Percentiles rank a stretch among this genome's conserved stretches.
These are phyloP conservation scores for Nakazawaea ernobii DNA, from an alignment of 805 yeast genomes.

Conservation along the genomic window DNA sequence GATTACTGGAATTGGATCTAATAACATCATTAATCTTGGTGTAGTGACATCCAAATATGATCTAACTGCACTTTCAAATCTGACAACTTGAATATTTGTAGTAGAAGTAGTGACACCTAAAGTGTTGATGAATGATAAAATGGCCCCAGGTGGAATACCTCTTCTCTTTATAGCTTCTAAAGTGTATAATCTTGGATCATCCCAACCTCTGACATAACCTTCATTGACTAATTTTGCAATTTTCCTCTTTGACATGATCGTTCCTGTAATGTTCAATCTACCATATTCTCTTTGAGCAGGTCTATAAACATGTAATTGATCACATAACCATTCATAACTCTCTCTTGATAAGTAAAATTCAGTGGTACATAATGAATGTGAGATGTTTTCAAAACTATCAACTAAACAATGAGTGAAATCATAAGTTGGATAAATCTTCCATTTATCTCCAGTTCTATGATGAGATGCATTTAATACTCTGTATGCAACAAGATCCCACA, in stretches of 20 bases:
- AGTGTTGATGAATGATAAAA: constrained; percentile 86
- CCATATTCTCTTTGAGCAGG: constrained; percentile 99
- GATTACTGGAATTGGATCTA: constrained; percentile 79
- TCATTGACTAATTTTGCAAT: constrained; percentile 88
- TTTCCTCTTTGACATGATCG: constrained; percentile 91
- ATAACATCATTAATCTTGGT: constrained; percentile 91
- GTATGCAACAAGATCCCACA: constrained; percentile 99
- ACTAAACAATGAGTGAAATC: constrained; percentile 99
- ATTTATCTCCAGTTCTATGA: constrained; percentile 93
- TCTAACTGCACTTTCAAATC: constrained; percentile 89
- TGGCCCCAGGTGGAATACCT: constrained; percentile 99
- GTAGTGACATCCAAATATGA: constrained; percentile 82
- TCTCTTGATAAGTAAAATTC: constrained; percentile 91
- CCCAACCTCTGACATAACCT: constrained; percentile 88
- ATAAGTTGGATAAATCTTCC: constrained; percentile 98
- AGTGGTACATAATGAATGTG: constrained; percentile 94
- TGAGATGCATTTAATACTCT: constrained; percentile 89
- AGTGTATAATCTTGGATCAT: constrained; percentile 94
- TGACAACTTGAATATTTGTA: constrained; percentile 80
- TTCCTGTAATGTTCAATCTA: constrained; percentile 89
- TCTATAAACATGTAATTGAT: constrained; percentile 87
- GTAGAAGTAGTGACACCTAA: constrained; percentile 95
- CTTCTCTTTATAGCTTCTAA: constrained; percentile 92
- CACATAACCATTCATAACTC: constrained; percentile 98
- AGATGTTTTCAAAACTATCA: constrained; percentile 93